phyloP scores from a whole-genome alignment of 371 early-diverging fungal species.

The Syncephalastrum monosporum region DNA sequence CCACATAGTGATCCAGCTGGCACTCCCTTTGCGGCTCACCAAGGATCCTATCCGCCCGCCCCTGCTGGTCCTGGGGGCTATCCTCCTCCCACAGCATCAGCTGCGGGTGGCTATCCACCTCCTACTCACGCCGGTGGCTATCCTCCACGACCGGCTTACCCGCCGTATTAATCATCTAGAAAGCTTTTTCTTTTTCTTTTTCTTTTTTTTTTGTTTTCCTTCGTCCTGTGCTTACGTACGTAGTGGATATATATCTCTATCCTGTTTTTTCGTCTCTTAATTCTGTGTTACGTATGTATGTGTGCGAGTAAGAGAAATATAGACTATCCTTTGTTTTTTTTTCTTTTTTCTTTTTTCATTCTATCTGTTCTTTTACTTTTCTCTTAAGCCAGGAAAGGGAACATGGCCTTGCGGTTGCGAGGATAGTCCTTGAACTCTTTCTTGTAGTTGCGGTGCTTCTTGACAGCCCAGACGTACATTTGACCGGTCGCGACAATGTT shows the following conservation, averaged over 20 bases:
- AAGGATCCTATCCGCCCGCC: constrained; percentile 15
- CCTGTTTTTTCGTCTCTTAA: background rate
- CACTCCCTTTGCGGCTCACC: constrained; percentile 22
- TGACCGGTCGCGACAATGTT: constrained; percentile 79
- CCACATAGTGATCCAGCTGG: constrained; percentile 10
- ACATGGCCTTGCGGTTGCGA: constrained; percentile 82
- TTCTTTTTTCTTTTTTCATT: too few species aligned
- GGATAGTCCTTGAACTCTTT: constrained; percentile 95
- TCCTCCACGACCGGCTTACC: constrained; percentile 18
- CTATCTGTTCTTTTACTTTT: background rate
- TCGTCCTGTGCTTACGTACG: background rate
- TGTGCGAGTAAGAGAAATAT: too few species aligned
- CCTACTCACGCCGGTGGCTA: constrained; percentile 7
- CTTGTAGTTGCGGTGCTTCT: constrained; percentile 91
- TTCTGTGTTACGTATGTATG: background rate
- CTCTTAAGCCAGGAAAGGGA: constrained; percentile 81
- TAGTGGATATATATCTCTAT: background rate
- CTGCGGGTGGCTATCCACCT: constrained; percentile 6
- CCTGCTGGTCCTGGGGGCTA: constrained; percentile 1
- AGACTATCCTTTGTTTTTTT: too few species aligned
- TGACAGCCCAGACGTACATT: constrained; percentile 96
- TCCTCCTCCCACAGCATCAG: constrained; percentile 11
- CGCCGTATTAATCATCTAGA: constrained; percentile 11
- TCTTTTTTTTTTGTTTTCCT: background rate
- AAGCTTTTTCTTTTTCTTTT: background rate